A percentile compares a stretch with the other conserved stretches of the same genome.
These are phyloP conservation scores for Aspergillus aculeatinus DNA, from an alignment of 2,329 filamentous ascomycete genomes.

Conservation along the genomic window DNA sequence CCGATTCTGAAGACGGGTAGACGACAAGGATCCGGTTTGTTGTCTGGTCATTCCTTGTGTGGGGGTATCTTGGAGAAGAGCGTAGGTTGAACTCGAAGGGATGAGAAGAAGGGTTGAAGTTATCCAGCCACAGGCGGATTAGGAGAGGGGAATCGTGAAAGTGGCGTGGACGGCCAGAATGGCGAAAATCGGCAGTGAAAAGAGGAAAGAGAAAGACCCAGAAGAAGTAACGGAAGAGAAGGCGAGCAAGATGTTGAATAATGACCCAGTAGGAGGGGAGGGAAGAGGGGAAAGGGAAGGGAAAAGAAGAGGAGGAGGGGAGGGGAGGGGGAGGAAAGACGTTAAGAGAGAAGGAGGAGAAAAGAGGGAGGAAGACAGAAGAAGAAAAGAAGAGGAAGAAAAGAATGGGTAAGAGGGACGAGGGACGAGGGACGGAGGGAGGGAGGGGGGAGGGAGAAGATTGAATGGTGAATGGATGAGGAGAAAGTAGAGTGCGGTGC, in stretches of 20 bases:
- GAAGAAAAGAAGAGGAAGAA: conserved; percentile 13
- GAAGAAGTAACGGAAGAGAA: conserved; percentile 22
- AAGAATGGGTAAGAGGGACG: conserved; percentile 17
- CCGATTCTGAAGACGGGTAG: conserved; percentile 44
- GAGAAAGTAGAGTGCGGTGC: conserved; percentile 16
- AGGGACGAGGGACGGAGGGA: conserved; percentile 7
- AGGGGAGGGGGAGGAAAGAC: not conserved
- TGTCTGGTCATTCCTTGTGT: conserved; percentile 47
- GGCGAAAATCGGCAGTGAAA: conserved; percentile 18
- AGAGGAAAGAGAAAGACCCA: conserved; percentile 24
- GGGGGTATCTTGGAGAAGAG: conserved; percentile 24
- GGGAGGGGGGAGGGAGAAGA: conserved; percentile 13
- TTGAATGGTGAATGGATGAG: conserved; percentile 20
- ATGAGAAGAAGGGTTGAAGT: conserved; percentile 20
- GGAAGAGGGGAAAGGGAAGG: conserved; percentile 5
- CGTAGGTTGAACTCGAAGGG: conserved; percentile 17
- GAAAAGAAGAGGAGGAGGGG: not conserved
- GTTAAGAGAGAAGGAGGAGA: conserved; percentile 18
- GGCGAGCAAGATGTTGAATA: conserved; percentile 24
- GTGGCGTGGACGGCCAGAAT: conserved; percentile 5
- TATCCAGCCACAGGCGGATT: conserved; percentile 45
- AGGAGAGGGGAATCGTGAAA: conserved; percentile 15
- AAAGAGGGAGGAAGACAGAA: conserved; percentile 22
- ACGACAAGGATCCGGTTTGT: conserved; percentile 41
- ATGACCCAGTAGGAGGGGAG: not conserved